These are phyloP conservation scores for Alternaria sp. DNA, from an alignment of 2,329 filamentous ascomycete genomes.

Conservation along the genomic window DNA sequence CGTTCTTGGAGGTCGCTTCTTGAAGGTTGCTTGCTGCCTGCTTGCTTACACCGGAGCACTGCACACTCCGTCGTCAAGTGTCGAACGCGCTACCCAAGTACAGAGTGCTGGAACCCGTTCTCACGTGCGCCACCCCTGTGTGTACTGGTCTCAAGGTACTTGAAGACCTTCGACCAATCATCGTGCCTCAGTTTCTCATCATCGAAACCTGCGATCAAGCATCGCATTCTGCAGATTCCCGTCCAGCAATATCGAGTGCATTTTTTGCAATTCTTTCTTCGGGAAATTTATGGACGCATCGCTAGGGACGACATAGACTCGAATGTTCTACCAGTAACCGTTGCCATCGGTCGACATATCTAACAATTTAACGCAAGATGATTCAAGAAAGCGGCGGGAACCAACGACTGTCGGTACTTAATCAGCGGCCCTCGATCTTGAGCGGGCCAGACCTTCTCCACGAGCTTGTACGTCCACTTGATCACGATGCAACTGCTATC, in stretches of 20 bases:
- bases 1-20: not conserved
- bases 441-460: conserved; percentile 65
- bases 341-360: not conserved
- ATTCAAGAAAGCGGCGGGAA: conserved; percentile 15
- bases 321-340: not conserved
- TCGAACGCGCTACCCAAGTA: conserved; percentile 8
- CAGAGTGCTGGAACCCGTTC: conserved; percentile 12
- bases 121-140: conserved; percentile 33
- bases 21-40: not conserved
- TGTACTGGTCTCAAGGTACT: conserved; percentile 26
- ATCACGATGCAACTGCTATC: conserved; percentile 58
- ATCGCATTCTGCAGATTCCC: not conserved
- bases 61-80: conserved; percentile 9
- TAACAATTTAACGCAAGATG: conserved; percentile 32
- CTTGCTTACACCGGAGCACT: not conserved
- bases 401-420: conserved; percentile 55
- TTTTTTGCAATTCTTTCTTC: not conserved
- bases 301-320: not conserved
- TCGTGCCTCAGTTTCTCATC: conserved; percentile 44
- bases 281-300: not conserved
- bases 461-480: conserved; percentile 63
- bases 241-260: not conserved
- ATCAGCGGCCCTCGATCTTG: conserved; percentile 59
- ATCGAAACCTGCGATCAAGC: conserved; percentile 14
- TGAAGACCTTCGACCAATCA: conserved; percentile 35